A percentile compares a stretch with the other conserved stretches of the same genome.
These are phyloP conservation scores for Epichloe sibirici DNA, from an alignment of 2,329 filamentous ascomycete species.

Conservation along the genomic window DNA sequence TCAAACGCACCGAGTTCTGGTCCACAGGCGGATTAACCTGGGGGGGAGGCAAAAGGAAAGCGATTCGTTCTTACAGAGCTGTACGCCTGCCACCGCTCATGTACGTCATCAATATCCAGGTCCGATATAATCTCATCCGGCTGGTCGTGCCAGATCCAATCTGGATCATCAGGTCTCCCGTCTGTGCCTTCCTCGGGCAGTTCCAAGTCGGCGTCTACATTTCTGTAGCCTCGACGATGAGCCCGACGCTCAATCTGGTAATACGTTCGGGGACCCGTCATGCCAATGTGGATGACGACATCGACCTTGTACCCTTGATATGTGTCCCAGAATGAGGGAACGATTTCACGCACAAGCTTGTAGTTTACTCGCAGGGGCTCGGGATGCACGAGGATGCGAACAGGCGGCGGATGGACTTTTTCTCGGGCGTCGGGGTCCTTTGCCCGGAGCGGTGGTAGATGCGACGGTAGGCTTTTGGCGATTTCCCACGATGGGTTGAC, in stretches of 20 bases:
- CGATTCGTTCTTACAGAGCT: conserved; percentile 29
- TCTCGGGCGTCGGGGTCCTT: conserved; percentile 24
- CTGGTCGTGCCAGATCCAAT: conserved; percentile 42
- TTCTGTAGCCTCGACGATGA: conserved; percentile 59
- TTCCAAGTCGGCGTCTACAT: conserved; percentile 57
- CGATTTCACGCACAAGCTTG: conserved; percentile 45
- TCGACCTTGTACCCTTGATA: conserved; percentile 38
- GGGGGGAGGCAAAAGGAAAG: background rate
- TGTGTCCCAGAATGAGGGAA: conserved; percentile 50
- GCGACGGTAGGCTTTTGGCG: conserved; percentile 51
- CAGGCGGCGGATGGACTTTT: conserved; percentile 26
- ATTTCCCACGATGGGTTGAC: conserved; percentile 77
- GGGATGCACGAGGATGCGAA: conserved; percentile 54
- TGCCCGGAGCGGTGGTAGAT: conserved; percentile 40
- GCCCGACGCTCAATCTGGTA: conserved; percentile 62
- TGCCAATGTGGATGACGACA: conserved; percentile 65
- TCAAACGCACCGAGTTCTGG: too few relatives aligned
- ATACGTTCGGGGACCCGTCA: conserved; percentile 51
- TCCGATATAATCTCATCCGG: conserved; percentile 45
- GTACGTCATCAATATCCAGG: conserved; percentile 44
- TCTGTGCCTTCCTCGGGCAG: conserved; percentile 40
- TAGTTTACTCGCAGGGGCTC: conserved; percentile 62
- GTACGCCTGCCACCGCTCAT: conserved; percentile 40
- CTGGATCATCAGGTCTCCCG: conserved; percentile 28
- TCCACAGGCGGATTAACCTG: too few relatives aligned